Evolutionary conservation across 148 eudicot species (phyloP).

Genomic region (Vaccinium corymbosum): DNA sequence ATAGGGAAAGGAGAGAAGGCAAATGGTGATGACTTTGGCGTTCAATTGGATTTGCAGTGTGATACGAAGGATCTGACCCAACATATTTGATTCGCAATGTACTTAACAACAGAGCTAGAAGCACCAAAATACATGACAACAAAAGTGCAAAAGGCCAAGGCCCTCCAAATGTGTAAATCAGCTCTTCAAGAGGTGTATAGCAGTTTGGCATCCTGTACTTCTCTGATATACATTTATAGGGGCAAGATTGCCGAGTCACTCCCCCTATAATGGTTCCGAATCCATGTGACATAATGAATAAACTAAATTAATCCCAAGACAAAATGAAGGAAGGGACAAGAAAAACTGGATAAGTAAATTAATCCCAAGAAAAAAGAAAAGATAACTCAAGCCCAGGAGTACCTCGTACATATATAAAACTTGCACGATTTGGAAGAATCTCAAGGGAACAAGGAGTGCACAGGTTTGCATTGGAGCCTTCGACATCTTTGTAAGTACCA

Average conservation of each 20-base stretch:
- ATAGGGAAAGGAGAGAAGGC: slow-evolving; percentile 74
- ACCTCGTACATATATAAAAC: slow-evolving; percentile 68
- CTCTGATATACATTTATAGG: slow-evolving; percentile 72
- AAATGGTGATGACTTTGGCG: slow-evolving; percentile 46
- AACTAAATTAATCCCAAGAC: not conserved
- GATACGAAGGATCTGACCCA: slow-evolving; percentile 45
- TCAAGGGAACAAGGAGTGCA: slow-evolving; percentile 67
- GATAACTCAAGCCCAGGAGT: not conserved
- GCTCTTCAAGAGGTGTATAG: slow-evolving; percentile 81
- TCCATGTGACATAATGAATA: slow-evolving; percentile 14
- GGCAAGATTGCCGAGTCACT: slow-evolving; percentile 57
- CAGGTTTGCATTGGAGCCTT: slow-evolving; percentile 58
- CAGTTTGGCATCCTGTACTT: slow-evolving; percentile 82
- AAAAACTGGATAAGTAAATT: not conserved
- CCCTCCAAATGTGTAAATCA: slow-evolving; percentile 76
- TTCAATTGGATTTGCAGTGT: slow-evolving; percentile 38
- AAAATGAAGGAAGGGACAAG: not conserved
- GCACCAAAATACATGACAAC: slow-evolving; percentile 38
- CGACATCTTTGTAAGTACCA: slow-evolving; percentile 74
- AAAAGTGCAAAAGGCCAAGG: slow-evolving; percentile 71
- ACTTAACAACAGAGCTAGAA: slow-evolving; percentile 50
- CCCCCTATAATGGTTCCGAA: slow-evolving; percentile 48
- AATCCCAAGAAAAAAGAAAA: not conserved
- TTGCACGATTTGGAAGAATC: slow-evolving; percentile 67
- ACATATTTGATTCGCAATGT: slow-evolving; percentile 55